Evolutionary conservation across 1,284 basidiomycete species (phyloP).

Genomic region (Pyrrhoderma lamaoense): DNA sequence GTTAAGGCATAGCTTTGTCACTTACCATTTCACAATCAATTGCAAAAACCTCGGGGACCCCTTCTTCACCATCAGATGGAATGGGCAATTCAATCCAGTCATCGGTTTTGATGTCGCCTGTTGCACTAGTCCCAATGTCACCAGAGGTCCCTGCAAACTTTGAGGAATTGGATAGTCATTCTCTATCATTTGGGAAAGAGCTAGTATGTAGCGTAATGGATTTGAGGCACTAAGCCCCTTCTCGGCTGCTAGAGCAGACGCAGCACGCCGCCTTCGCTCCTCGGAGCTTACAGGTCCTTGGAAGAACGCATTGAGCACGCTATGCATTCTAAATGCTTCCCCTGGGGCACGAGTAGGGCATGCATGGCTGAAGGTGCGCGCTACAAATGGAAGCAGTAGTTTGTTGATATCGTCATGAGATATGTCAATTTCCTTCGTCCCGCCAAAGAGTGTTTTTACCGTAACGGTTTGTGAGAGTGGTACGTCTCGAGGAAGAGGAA

Average conservation of each 20-base stretch:
- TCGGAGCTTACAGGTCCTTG: conserved; percentile 70
- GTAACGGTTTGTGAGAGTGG: neutral
- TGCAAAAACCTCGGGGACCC: conserved; percentile 43
- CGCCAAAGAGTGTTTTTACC: conserved; percentile 15
- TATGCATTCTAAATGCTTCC: conserved; percentile 76
- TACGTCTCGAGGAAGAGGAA: conserved; percentile 39
- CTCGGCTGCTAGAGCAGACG: conserved; percentile 31
- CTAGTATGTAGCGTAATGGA: conserved; percentile 49
- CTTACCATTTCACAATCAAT: conserved; percentile 94
- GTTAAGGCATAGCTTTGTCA: neutral
- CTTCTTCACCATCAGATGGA: conserved; percentile 28
- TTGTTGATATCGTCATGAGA: neutral
- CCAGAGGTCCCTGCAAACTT: conserved; percentile 61
- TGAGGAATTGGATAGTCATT: conserved; percentile 84
- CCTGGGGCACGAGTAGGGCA: conserved; percentile 88
- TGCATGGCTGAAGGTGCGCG: conserved; percentile 81
- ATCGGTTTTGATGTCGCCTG: neutral
- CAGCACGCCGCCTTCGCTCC: conserved; percentile 63
- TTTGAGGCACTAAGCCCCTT: neutral
- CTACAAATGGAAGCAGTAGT: conserved; percentile 60
- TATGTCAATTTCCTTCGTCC: conserved; percentile 9
- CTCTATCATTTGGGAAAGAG: conserved; percentile 80
- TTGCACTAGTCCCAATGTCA: conserved; percentile 35
- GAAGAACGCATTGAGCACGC: conserved; percentile 77
- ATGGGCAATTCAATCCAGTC: conserved; percentile 74